These are phyloP conservation scores for Aspergillus sp. DNA, from an alignment of 2,329 filamentous ascomycete species.

Conservation along the genomic window DNA sequence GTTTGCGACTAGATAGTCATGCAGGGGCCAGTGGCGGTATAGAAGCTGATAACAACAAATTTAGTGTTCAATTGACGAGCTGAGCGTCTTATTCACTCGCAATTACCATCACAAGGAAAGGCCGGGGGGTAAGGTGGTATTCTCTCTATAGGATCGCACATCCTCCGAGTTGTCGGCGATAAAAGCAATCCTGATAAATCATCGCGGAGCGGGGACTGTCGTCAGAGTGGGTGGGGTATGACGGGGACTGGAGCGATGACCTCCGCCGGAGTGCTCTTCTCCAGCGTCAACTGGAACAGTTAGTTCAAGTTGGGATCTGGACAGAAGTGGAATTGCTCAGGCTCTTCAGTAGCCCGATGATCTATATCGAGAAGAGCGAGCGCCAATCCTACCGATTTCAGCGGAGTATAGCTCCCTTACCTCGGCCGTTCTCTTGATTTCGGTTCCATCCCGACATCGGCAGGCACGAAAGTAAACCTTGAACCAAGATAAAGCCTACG, in stretches of 20 bases:
- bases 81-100: neutral
- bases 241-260: constrained; percentile 7
- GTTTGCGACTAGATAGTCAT: neutral
- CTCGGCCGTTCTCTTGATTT: neutral
- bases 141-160: neutral
- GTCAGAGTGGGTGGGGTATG: constrained; percentile 28
- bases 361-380: neutral
- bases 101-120: neutral
- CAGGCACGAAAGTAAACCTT: neutral
- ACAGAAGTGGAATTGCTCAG: neutral
- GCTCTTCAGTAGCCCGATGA: neutral
- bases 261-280: constrained; percentile 9
- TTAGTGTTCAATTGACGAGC: neutral
- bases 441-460: neutral
- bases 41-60: neutral
- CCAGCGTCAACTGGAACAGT: neutral
- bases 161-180: neutral
- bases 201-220: constrained; percentile 22
- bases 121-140: neutral
- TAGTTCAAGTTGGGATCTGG: neutral
- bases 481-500: neutral
- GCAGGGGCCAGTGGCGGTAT: neutral
- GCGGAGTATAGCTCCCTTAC: neutral
- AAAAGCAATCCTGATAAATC: constrained; percentile 22
- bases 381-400: neutral